These are phyloP conservation scores for Gleditsia sinensis DNA, from an alignment of 306 rosid species.

Conservation along the genomic window DNA sequence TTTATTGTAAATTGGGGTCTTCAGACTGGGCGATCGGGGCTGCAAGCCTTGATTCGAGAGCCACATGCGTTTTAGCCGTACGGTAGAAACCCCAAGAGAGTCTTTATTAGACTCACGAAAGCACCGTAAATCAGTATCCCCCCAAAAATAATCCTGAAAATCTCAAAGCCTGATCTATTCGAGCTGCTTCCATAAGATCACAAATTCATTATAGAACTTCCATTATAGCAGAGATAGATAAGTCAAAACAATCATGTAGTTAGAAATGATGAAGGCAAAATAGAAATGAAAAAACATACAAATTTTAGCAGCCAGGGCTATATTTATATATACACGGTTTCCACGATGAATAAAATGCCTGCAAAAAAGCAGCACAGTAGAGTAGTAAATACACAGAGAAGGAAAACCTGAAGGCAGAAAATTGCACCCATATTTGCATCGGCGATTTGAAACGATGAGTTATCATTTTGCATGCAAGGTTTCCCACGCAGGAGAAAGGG, in stretches of 20 bases:
- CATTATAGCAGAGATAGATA: not conserved
- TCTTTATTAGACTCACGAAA: not conserved
- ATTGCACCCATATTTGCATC: not conserved
- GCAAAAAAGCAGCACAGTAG: not conserved
- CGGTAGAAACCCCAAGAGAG: not conserved
- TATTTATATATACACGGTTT: no score
- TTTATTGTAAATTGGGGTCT: not conserved
- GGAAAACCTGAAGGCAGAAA: not conserved
- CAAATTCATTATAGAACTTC: no score
- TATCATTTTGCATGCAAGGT: constrained; percentile 44
- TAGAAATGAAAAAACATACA: not conserved
- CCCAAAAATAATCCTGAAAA: not conserved
- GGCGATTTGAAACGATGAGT: not conserved
- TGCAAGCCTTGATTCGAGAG: not conserved
- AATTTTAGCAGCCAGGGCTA: no score
- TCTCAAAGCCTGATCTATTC: not conserved
- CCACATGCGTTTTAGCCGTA: not conserved
- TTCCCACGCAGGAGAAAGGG: constrained; percentile 47
- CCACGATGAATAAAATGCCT: not conserved
- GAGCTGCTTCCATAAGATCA: not conserved
- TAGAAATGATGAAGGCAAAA: not conserved
- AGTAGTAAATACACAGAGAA: not conserved
- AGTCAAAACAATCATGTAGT: not conserved
- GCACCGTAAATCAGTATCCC: not conserved
- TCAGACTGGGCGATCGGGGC: not conserved